Base-by-base conservation (phyloP, 345 rosid species). In the Arabidopsis arenosa region DNA sequence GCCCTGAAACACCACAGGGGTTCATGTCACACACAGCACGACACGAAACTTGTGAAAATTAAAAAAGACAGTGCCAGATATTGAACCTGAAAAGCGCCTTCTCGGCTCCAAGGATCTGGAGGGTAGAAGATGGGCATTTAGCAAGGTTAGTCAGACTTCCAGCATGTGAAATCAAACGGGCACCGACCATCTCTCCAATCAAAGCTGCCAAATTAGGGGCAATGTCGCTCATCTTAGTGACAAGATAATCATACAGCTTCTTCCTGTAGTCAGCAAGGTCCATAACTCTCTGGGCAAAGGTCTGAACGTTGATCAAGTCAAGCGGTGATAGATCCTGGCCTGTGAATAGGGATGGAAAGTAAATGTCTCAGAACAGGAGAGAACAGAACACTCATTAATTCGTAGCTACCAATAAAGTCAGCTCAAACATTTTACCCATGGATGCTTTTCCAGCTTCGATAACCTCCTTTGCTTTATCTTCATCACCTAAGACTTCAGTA, bases 131-230 rank as follows among this genome's bases (percentile, higher is more conserved):
- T 70, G 99, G 97, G 82, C 95, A 93, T 67, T 93, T 96, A 5
- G 99, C 98, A 80, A 93, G 88, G 85, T 93, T 96, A 15, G 98
- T 89, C 64, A 96, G 93, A 90, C 98, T 96, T 39, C 99, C 99
- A 65, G 98, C 99, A 85, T 96, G 99, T 63, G 98, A 96, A 52
- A 96, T 93, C 86, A 96, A 72, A 36, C 99, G 93, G 43, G 98
- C 99, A 71, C 92, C 99, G 4, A 96, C 97, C 77, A 96, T 84
- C 44, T 96, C 99, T 56, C 99, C 99, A 65, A 96, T 93, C 86
- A 96, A 85, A 49, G 98, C 90, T 26, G 96, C 89, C 82, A 96
- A 79, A 76, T 96, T 93, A 54, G 98, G 98, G 26, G 98, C 99
- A 75, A 96, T 88, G 72, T 93, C 97, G 49, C 83, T 85, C 99